Evolutionary conservation across 2,329 filamentous ascomycete genomes (phyloP).

Genomic region (Aschersonia sp.): DNA sequence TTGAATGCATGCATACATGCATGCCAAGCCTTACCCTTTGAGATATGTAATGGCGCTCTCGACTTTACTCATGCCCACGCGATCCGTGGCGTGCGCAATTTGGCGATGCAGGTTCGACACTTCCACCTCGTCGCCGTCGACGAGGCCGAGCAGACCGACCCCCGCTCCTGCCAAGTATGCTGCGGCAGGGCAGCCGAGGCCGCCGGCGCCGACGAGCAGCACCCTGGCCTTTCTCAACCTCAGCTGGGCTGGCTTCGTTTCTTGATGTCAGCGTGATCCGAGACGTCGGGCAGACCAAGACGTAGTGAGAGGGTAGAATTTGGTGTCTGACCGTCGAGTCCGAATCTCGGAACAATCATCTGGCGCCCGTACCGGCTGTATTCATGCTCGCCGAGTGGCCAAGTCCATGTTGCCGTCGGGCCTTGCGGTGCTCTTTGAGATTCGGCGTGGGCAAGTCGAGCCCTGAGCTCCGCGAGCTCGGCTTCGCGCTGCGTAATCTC

Average conservation of each 20-base stretch:
- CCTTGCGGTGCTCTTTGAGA: slow-evolving; percentile 2
- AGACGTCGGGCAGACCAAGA: neutral
- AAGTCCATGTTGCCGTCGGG: slow-evolving; percentile 27
- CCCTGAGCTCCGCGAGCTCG: slow-evolving; percentile 29
- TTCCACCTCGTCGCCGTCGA: slow-evolving; percentile 83
- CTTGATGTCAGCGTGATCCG: neutral
- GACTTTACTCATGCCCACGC: slow-evolving; percentile 66
- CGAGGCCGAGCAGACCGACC: slow-evolving; percentile 66
- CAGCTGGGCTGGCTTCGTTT: slow-evolving; percentile 48
- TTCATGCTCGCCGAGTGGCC: slow-evolving; percentile 59
- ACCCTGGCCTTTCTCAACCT: slow-evolving; percentile 55
- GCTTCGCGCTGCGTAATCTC: slow-evolving; percentile 33
- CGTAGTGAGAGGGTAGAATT: neutral
- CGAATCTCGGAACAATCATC: slow-evolving; percentile 74
- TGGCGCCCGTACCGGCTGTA: slow-evolving; percentile 82
- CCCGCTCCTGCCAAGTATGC: slow-evolving; percentile 88
- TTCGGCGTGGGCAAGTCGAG: slow-evolving; percentile 29
- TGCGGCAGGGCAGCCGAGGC: slow-evolving; percentile 81
- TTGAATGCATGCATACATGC: too few relatives aligned
- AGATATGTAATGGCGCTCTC: slow-evolving; percentile 56
- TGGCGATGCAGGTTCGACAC: slow-evolving; percentile 86
- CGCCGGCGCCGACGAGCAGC: slow-evolving; percentile 75
- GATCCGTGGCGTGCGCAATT: slow-evolving; percentile 59
- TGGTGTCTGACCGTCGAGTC: slow-evolving; percentile 46
- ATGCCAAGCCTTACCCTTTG: slow-evolving; percentile 24